Evolutionary conservation across 108 stramenopile genomes (phyloP), one percentile per base, ranked within the genome.

Genomic region (Discostella stelligeroides): DNA sequence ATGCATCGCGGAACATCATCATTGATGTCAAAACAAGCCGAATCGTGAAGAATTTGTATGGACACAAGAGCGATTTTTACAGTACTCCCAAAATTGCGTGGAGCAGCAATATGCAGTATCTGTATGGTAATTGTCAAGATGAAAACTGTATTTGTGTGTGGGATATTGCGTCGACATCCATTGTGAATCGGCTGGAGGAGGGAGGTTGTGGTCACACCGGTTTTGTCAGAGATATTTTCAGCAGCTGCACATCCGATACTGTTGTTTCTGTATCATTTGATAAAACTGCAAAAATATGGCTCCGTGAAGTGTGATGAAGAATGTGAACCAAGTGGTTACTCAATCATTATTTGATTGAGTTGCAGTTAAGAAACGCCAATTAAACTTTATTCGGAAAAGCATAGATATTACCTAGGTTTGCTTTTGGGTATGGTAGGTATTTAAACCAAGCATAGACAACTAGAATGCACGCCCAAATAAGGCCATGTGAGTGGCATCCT

Each of bases 401-500:
- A n/a, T n/a, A n/a, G n/a, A n/a, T n/a, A n/a, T n/a, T n/a, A n/a
- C n/a, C n/a, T 49, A 29, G 15, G 18, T 7, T 54, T 37, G 49
- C 20, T 41, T 24, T 24, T n/a, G 30, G 47, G 10, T 51, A 20
- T 14, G 25, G 37, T 37, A 7, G n/a, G 17, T n/a, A 17, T 17
- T 15, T 34, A 38, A 38, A 56, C 14, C 15, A 55, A 56, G 37
- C 24, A 3, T 10, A 0, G 12, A 10, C 39, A 48, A 61, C 77
- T 91, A 95, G 81, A 93, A 97, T n/a, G 98, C 97, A 61, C 98
- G 78, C 37, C 97, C 97, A 82, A 99, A 98, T 12, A 99, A 75
- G 4, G 98, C 98, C 92, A 98, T 96, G 75, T 98, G 97, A 23
- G 97, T 98, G 7, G 98, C 98, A 45, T 91, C 92, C 56, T 96